phyloP scores from a whole-genome alignment of 2,329 filamentous ascomycete genomes.

The Calonectria henricotiae region DNA sequence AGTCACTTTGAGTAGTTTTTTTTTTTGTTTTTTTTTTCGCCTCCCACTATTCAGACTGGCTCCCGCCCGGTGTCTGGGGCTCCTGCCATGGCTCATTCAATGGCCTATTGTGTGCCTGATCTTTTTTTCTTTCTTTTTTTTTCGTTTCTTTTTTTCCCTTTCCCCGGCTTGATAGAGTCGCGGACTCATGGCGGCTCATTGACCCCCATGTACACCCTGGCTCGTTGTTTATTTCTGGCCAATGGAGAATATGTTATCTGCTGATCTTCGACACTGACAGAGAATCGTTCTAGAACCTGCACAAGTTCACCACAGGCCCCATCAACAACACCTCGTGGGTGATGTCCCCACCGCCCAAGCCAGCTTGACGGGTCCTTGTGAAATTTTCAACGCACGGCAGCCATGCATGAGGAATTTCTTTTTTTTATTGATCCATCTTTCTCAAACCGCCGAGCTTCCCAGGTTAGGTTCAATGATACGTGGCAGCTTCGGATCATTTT shows the following conservation, averaged over 20 bases:
- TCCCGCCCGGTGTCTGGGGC: not conserved
- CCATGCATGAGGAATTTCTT: conserved; percentile 3
- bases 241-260: conserved; percentile 25
- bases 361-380: not conserved
- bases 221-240: not conserved
- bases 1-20: not conserved
- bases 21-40: not conserved
- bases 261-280: conserved; percentile 23
- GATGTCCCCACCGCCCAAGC: conserved; percentile 33
- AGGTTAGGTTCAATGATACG: conserved; percentile 1
- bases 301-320: conserved; percentile 25
- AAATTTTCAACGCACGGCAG: conserved; percentile 8
- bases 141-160: not conserved
- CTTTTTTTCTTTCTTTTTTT: not conserved
- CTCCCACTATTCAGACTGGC: conserved; percentile 12
- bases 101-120: not conserved
- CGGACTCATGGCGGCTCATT: not conserved
- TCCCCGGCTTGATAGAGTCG: not conserved
- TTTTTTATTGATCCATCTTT: conserved; percentile 15
- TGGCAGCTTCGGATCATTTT: conserved; percentile 16
- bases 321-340: conserved; percentile 37
- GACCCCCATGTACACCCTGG: not conserved
- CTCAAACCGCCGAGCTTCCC: conserved; percentile 2
- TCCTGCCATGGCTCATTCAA: not conserved
- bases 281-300: conserved; percentile 46